A percentile compares a stretch with the other conserved stretches of the same genome.
Conservation (phyloP, 1,284 basidiomycete species). For the Cryptococcus neoformans region DNA sequence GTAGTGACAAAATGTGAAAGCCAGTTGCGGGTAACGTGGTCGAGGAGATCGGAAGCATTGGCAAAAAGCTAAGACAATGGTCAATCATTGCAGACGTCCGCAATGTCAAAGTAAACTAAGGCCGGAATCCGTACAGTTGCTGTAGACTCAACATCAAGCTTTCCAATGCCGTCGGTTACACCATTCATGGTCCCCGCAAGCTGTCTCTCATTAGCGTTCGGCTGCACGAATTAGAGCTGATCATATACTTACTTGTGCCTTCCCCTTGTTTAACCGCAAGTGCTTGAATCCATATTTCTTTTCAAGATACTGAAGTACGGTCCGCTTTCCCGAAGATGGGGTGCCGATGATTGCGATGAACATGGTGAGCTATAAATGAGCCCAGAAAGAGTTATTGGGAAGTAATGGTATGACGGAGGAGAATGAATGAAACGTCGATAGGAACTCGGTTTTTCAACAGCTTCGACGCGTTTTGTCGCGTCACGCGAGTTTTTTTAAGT, state of each 20-base stretch:
- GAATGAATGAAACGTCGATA: no score
- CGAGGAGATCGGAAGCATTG: conserved; percentile 61
- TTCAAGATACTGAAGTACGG: conserved; percentile 70
- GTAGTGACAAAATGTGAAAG: conserved; percentile 73
- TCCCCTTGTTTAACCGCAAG: conserved; percentile 36
- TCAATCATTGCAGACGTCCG: not conserved
- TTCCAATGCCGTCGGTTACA: not conserved
- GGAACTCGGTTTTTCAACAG: no score
- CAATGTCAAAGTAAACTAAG: not conserved
- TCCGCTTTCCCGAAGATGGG: conserved; percentile 73
- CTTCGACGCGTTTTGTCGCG: no score
- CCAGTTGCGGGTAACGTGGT: conserved; percentile 82
- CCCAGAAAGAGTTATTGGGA: no score
- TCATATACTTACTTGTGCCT: not conserved
- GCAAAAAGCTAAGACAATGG: conserved; percentile 50
- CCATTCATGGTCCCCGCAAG: not conserved
- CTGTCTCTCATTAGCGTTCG: not conserved
- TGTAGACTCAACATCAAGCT: not conserved
- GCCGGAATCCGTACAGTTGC: not conserved
- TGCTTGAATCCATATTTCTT: conserved; percentile 51
- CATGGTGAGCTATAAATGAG: conserved; percentile 48
- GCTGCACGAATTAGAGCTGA: not conserved
- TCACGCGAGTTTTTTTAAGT: no score
- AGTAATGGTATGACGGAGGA: no score
- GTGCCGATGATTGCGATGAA: conserved; percentile 88